phyloP scores from a whole-genome alignment of 306 rosid species.

The Aeschynomene evenia region DNA sequence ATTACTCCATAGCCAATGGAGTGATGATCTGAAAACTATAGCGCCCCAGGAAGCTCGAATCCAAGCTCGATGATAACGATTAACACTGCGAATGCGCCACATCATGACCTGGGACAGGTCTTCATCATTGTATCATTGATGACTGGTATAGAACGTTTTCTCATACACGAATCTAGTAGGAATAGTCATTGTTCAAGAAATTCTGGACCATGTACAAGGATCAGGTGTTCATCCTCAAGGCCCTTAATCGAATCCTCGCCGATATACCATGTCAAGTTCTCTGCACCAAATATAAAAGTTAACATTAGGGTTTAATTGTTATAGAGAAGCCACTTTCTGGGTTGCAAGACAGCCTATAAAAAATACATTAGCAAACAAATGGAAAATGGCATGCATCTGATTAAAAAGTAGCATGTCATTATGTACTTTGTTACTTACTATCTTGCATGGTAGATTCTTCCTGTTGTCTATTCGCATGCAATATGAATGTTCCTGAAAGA shows the following conservation, averaged over 20 bases:
- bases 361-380: conserved; percentile 18
- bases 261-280: conserved; percentile 58
- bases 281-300: conserved; percentile 41
- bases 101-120: conserved; percentile 23
- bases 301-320: conserved; percentile 7
- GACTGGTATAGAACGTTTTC: conserved; percentile 18
- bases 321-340: not conserved
- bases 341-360: conserved; percentile 1
- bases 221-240: conserved; percentile 69
- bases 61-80: conserved; percentile 21
- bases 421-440: conserved; percentile 32
- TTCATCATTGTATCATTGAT: conserved; percentile 2
- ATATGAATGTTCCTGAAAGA: conserved; percentile 84
- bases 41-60: conserved; percentile 23
- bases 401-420: conserved; percentile 21
- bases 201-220: conserved; percentile 56
- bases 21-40: conserved; percentile 22
- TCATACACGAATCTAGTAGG: not conserved
- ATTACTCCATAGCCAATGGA: conserved; percentile 22
- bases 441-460: conserved; percentile 62
- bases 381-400: conserved; percentile 3
- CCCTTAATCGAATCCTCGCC: conserved; percentile 60
- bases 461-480: conserved; percentile 78
- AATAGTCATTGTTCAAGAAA: conserved; percentile 45
- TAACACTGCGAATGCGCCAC: conserved; percentile 28